Conservation (phyloP, 805 yeast species). For the Saccharomycopsis schoenii region DNA sequence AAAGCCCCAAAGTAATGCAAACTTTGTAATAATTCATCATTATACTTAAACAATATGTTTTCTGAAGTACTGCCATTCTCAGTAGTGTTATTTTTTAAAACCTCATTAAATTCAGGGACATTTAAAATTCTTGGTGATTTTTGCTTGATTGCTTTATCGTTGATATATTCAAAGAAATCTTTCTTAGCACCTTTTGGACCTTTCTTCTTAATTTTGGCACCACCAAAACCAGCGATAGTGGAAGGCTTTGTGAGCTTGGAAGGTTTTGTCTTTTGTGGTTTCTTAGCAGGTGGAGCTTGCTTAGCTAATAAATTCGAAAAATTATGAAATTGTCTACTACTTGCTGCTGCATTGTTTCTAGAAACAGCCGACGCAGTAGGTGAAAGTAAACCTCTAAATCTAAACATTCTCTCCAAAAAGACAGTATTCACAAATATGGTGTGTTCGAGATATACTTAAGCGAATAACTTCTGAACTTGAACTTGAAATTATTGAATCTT, state of each 20-base stretch:
- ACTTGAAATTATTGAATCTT: too few relatives aligned
- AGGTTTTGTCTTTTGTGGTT: neutral
- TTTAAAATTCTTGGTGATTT: constrained; percentile 6
- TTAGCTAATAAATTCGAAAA: neutral
- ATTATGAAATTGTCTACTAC: neutral
- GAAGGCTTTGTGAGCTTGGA: neutral
- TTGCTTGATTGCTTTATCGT: constrained; percentile 1
- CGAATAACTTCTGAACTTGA: too few relatives aligned
- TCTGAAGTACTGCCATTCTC: neutral
- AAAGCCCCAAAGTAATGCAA: constrained; percentile 52
- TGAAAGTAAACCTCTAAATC: neutral
- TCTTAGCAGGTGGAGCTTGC: neutral
- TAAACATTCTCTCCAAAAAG: neutral
- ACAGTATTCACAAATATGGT: too few relatives aligned
- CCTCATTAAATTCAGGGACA: constrained; percentile 1
- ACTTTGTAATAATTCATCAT: constrained; percentile 30
- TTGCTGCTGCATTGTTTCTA: neutral
- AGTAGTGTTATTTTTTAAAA: neutral
- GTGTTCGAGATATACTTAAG: too few relatives aligned
- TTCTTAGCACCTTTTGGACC: constrained; percentile 13
- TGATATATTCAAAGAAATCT: constrained; percentile 14
- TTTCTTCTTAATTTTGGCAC: neutral
- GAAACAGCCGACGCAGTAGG: neutral
- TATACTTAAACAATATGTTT: constrained; percentile 31
- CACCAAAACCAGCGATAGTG: neutral